phyloP scores from a whole-genome alignment of 345 rosid genomes.

The Gossypium raimondii region DNA sequence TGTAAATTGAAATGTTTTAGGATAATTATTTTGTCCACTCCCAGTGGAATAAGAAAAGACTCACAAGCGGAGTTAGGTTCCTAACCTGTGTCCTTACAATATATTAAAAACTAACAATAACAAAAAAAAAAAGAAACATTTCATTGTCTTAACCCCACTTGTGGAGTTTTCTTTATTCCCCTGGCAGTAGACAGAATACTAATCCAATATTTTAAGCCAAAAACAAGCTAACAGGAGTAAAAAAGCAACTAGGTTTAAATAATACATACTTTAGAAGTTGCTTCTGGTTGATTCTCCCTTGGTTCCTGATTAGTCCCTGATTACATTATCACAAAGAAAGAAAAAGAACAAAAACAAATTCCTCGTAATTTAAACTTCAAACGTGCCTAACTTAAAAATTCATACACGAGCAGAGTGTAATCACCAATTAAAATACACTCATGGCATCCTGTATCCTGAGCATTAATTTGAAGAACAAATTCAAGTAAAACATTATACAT shows the following conservation, averaged over 20 bases:
- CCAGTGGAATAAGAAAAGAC: too few species aligned
- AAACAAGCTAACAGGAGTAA: neutral
- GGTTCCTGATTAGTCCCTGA: constrained; percentile 8
- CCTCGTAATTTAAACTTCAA: neutral
- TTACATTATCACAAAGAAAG: neutral
- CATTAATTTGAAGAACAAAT: neutral
- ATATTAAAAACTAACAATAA: neutral
- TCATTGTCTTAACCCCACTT: too few species aligned
- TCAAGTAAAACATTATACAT: neutral
- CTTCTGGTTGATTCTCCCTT: constrained; percentile 28
- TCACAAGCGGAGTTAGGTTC: too few species aligned
- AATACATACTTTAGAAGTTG: constrained; percentile 35
- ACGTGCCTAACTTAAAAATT: neutral
- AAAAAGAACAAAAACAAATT: neutral
- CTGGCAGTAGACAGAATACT: too few species aligned
- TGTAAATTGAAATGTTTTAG: neutral
- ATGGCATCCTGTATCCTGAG: too few species aligned
- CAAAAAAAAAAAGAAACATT: too few species aligned
- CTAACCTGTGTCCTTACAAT: neutral
- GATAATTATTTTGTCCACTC: neutral
- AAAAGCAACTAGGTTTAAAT: too few species aligned
- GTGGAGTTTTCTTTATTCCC: too few species aligned
- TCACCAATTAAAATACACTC: too few species aligned
- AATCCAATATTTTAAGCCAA: neutral
- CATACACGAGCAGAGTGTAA: neutral